phyloP scores from a whole-genome alignment of 2,329 filamentous ascomycete genomes.

The Sporothrix brasiliensis region DNA sequence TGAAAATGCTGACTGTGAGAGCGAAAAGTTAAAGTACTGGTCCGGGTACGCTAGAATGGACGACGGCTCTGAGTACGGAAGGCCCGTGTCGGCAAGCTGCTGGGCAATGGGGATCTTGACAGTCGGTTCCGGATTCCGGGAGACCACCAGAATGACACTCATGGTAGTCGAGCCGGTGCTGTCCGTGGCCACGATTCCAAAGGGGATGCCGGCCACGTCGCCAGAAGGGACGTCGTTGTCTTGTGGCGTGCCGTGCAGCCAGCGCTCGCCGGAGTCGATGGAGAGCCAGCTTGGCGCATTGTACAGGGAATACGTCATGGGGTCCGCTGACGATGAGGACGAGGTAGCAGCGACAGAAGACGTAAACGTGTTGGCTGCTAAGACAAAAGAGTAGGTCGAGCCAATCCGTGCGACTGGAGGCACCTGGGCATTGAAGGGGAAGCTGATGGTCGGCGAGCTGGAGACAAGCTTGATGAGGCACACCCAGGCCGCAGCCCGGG shows the following conservation, averaged over 20 bases:
- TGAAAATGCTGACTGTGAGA: conserved; percentile 65
- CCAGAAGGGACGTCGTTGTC: conserved; percentile 52
- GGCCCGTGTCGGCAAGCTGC: conserved; percentile 61
- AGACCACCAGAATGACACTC: conserved; percentile 72
- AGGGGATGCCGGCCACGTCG: conserved; percentile 58
- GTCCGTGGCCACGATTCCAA: conserved; percentile 73
- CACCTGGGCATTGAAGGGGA: conserved; percentile 83
- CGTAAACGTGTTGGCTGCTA: conserved; percentile 74
- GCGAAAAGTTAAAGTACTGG: conserved; percentile 56
- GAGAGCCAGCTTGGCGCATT: conserved; percentile 73
- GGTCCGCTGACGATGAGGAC: conserved; percentile 49
- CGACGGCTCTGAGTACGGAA: conserved; percentile 59
- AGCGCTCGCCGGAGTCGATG: conserved; percentile 65
- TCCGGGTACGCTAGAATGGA: conserved; percentile 61
- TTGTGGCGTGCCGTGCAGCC: conserved; percentile 70
- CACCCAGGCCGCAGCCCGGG: conserved; percentile 31
- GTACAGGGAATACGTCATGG: conserved; percentile 67
- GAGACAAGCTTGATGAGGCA: conserved; percentile 32
- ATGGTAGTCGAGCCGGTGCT: conserved; percentile 63
- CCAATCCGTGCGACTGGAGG: conserved; percentile 74
- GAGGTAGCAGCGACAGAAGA: conserved; percentile 44
- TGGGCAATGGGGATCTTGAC: conserved; percentile 60
- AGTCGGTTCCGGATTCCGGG: conserved; percentile 57
- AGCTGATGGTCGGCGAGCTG: conserved; percentile 54
- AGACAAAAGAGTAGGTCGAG: conserved; percentile 68